Conservation (phyloP, 2,329 filamentous ascomycete species). For the Nemania diffusa region DNA sequence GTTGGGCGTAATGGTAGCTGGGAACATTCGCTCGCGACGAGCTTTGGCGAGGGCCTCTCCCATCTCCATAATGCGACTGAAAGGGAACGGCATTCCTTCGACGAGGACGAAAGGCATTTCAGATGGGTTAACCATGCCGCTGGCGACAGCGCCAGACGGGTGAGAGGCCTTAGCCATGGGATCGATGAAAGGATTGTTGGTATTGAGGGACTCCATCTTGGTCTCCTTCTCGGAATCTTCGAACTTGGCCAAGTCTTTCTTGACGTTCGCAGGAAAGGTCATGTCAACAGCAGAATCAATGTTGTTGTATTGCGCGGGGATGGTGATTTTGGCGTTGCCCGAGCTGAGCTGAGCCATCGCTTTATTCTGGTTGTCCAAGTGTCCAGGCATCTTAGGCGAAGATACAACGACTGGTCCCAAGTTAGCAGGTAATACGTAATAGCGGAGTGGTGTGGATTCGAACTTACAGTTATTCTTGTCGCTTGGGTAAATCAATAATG, state of each 20-base stretch:
- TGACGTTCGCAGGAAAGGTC: conserved; percentile 1
- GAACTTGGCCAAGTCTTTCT: not conserved
- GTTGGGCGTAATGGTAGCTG: conserved; percentile 44
- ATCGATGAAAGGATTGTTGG: not conserved
- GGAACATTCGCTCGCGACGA: conserved; percentile 49
- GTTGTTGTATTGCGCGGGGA: not conserved
- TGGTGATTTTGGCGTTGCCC: not conserved
- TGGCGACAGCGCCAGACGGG: not conserved
- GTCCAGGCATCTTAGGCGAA: not conserved
- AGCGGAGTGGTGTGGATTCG: not conserved
- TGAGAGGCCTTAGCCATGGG: not conserved
- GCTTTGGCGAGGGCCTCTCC: conserved; percentile 45
- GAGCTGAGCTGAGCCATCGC: not conserved
- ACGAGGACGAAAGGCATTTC: not conserved
- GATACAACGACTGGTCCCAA: not conserved
- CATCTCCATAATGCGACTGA: conserved; percentile 48
- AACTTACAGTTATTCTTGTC: conserved; percentile 8
- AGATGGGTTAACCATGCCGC: not conserved
- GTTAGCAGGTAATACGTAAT: not conserved
- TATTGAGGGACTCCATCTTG: not conserved
- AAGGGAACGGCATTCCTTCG: conserved; percentile 23
- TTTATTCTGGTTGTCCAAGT: not conserved
- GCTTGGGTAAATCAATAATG: not conserved
- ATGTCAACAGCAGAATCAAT: conserved; percentile 25
- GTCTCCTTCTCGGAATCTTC: not conserved